phyloP scores from a whole-genome alignment of 2,329 filamentous ascomycete species.

The Xylaria sp. region DNA sequence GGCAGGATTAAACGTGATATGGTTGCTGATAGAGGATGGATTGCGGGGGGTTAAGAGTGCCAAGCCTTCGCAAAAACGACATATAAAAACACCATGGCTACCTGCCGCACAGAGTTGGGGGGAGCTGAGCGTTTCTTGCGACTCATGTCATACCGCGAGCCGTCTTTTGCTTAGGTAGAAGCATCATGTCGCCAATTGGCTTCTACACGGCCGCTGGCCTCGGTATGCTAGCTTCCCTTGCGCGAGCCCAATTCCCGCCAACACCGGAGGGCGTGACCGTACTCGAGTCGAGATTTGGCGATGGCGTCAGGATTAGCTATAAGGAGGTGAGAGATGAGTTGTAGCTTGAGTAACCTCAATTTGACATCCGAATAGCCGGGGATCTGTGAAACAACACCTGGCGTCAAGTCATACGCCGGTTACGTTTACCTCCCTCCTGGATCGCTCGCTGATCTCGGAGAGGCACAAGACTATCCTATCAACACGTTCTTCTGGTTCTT shows the following conservation, averaged over 20 bases:
- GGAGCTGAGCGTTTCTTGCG: neutral
- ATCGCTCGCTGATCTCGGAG: conserved; percentile 47
- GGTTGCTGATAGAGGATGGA: conserved; percentile 5
- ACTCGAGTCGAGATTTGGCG: conserved; percentile 59
- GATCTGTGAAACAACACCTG: conserved; percentile 57
- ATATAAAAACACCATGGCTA: conserved; percentile 11
- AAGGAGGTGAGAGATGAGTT: conserved; percentile 45
- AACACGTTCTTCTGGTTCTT: conserved; percentile 50
- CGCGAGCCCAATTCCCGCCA: conserved; percentile 34
- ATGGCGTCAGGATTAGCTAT: conserved; percentile 62
- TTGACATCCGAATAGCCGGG: conserved; percentile 46
- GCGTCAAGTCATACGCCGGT: conserved; percentile 63
- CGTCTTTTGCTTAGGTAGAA: neutral
- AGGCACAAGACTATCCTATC: conserved; percentile 46
- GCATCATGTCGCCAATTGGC: conserved; percentile 12
- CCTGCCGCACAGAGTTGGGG: neutral
- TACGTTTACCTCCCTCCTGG: conserved; percentile 58
- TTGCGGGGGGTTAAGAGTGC: conserved; percentile 12
- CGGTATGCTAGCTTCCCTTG: conserved; percentile 18
- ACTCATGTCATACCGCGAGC: neutral
- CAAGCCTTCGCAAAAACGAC: conserved; percentile 3
- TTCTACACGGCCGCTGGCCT: conserved; percentile 12
- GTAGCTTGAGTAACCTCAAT: neutral
- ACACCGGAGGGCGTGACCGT: conserved; percentile 44
- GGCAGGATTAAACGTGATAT: conserved; percentile 3